These are phyloP conservation scores for Lasiodiplodia sp. DNA, from an alignment of 2,329 filamentous ascomycete species.

Conservation along the genomic window DNA sequence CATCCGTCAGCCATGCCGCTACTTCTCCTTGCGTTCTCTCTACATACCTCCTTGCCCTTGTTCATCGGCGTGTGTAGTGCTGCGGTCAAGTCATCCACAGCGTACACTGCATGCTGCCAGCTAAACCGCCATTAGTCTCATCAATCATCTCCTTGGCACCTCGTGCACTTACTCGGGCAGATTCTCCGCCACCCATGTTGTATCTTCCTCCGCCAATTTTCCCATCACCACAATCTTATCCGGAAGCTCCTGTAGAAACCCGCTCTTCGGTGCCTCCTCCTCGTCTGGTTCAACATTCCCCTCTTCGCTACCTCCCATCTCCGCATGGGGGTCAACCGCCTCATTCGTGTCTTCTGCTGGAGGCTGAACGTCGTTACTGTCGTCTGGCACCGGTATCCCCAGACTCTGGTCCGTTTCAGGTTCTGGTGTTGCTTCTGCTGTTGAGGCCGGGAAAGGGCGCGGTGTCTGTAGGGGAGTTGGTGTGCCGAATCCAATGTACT, in stretches of 20 bases:
- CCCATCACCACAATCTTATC: slow-evolving; percentile 29
- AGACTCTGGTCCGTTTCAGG: neutral
- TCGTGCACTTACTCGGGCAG: slow-evolving; percentile 24
- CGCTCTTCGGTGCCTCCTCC: neutral
- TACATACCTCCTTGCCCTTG: slow-evolving; percentile 34
- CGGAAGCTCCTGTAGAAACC: neutral
- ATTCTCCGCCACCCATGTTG: slow-evolving; percentile 32
- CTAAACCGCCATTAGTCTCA: neutral
- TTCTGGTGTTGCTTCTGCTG: neutral
- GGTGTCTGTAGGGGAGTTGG: neutral
- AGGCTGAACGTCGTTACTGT: neutral
- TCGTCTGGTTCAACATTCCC: neutral
- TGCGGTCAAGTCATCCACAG: slow-evolving; percentile 30
- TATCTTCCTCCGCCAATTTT: slow-evolving; percentile 31
- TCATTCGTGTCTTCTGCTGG: neutral
- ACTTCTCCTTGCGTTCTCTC: neutral
- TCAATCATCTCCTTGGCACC: too few species aligned
- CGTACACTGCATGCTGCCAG: slow-evolving; percentile 32
- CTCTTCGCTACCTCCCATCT: neutral
- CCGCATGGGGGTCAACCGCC: neutral
- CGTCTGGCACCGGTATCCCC: neutral
- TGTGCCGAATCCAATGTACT: slow-evolving; percentile 26
- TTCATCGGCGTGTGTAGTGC: slow-evolving; percentile 34
- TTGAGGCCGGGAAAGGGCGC: neutral
- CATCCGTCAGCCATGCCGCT: neutral